Evolutionary conservation across 208 protist species (phyloP), one percentile per base, ranked within the genome.

Genomic region (Wallacemonas sp.): DNA sequence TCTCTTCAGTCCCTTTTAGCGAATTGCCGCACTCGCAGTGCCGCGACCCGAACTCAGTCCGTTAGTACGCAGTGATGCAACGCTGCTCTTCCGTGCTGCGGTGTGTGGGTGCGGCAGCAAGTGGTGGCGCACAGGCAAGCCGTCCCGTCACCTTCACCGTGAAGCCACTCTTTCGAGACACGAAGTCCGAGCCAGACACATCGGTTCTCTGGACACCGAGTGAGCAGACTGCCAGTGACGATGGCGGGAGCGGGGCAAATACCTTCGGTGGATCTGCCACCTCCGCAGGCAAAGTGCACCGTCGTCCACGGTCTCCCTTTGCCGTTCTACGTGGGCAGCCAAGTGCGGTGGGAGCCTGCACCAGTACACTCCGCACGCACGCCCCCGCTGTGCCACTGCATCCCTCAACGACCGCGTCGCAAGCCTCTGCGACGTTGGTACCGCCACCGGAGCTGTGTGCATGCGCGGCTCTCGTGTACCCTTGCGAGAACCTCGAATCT

Each of bases 291-390:
- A n/a, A n/a, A n/a, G n/a, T n/a, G 50, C 69, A 0, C 17, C 73
- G 63, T 17, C 30, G 36, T 1, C 52, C 44, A 55, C 87, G 87
- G n/a, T 93, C 87, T 2, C 76, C 83, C 2, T 93, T 83, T 41
- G 73, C 87, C 0, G 76, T 91, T 15, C 66, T 93, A 17, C 65
- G 83, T 17, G 81, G 75, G 24, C 75, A 76, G 22, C 73, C 78
- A 19, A 66, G 54, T 2, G 41, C 54, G 12, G 73, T 73, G 5
- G 76, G 68, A 10, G 58, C 58, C 30, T 93, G 87, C 42, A 71
- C 76, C 3, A 41, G 73, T 17, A 65, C 68, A 17, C 44, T 91
- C 39, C 59, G 79, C 12, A 58, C 70, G 3, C 15, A 58, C 12
- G 39, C 34, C 12, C 57, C 63, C 13, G 38, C 10, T 15, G 6